Percentiles rank a stretch among this genome's conserved stretches.
Evolutionary conservation across 2,329 filamentous ascomycete species (phyloP).

Genomic region (Nigrospora sphaerica): DNA sequence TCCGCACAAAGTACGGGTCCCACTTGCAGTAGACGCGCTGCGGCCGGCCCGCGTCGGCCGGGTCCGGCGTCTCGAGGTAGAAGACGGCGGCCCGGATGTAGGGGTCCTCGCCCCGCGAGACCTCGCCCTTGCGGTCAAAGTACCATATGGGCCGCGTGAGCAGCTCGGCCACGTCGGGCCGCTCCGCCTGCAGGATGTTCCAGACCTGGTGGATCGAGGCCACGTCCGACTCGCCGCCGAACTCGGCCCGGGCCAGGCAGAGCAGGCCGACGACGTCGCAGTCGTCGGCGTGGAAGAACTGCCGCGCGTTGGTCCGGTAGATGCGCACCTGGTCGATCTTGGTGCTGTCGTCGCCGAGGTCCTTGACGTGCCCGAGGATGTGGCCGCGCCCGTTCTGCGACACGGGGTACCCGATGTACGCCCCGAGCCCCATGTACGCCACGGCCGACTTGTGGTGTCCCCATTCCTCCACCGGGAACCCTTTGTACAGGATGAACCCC

Average conservation of each 20-base stretch:
- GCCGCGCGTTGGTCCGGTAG: conserved; percentile 77
- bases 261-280: conserved; percentile 76
- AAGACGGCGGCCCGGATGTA: conserved; percentile 68
- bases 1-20: conserved; percentile 84
- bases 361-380: conserved; percentile 84
- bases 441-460: conserved; percentile 72
- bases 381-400: conserved; percentile 76
- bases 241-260: conserved; percentile 69
- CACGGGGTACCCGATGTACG: conserved; percentile 78
- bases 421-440: conserved; percentile 85
- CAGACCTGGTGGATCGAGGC: conserved; percentile 74
- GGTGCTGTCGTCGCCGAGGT: conserved; percentile 72
- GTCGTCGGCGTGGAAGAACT: conserved; percentile 84
- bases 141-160: conserved; percentile 80
- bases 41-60: conserved; percentile 37
- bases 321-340: conserved; percentile 85
- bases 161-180: conserved; percentile 70
- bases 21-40: conserved; percentile 74
- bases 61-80: conserved; percentile 58
- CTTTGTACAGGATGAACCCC: conserved; percentile 85
- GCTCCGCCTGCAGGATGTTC: conserved; percentile 68
- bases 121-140: conserved; percentile 86
- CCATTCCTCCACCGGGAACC: conserved; percentile 72
- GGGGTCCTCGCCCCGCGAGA: conserved; percentile 63
- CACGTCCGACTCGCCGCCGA: conserved; percentile 80